Base-by-base conservation (phyloP, 2,329 filamentous ascomycete genomes). In the Dactylellina cionopaga region DNA sequence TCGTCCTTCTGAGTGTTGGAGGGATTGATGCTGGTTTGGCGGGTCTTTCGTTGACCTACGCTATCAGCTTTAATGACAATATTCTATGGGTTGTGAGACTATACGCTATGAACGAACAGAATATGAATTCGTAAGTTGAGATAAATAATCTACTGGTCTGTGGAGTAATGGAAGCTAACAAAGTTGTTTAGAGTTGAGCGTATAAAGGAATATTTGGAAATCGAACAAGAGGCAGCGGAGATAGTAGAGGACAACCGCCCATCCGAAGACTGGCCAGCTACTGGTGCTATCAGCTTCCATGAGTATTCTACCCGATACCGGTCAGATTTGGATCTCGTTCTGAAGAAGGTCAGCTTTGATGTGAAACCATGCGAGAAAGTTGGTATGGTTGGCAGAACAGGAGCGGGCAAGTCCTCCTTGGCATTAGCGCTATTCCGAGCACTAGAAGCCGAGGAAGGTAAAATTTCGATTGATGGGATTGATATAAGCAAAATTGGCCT, bases 31-130 rank as follows among this genome's bases (percentile, higher is more conserved):
- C 95, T 43, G 95, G 95, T 75, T 91, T 93, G 51, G 95, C 94
- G 29, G 95, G 95, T 83, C 86, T 99, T 74, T 96, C 95, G 3
- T 84, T 99, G 77, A 96, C 92, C 54, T 99, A 99, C 78, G 95
- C 95, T 13, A 92, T 99, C 76, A 94, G 92, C 0, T 99, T 99
- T 78, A 96, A 93, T 0, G 95, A 99, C 80, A 98, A 96, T 76
- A 90, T 99, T 5, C 83, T 99, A 15, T 99, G 95, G 95, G 88
- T 98, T 62, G 93, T 99, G 27, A 89, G 95, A 47, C 85, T 97
- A 11, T 99, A 99, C 80, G 90, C 93, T 0, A 88, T 91, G 79
- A 97, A 98, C 78, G 95, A 99, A 82, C 95, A 99, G 81, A 98
- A 97, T 81, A 98, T 99, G 95, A 99, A 99, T 81, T 94, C 94